Evolutionary conservation across 2,329 filamentous ascomycete species (phyloP).

Genomic region (Purpureocillium takamizusanense): DNA sequence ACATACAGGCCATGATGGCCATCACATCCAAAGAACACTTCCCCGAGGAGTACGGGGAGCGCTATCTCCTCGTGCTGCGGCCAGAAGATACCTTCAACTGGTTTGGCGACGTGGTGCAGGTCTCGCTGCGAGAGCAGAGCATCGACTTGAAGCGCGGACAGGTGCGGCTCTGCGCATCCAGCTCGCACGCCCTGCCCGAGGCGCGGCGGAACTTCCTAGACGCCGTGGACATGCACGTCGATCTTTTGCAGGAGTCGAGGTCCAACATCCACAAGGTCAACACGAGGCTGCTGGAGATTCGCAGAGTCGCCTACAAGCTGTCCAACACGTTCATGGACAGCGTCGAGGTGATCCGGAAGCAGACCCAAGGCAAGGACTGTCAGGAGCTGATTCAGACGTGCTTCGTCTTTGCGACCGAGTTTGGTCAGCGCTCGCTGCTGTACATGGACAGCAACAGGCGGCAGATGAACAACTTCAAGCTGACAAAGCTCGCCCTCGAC

Average conservation of each 20-base stretch:
- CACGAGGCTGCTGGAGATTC: conserved; percentile 82
- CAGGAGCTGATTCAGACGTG: conserved; percentile 96
- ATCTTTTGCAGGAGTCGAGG: conserved; percentile 82
- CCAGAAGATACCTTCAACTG: conserved; percentile 73
- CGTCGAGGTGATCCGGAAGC: conserved; percentile 82
- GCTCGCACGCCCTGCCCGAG: conserved; percentile 68
- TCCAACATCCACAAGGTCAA: conserved; percentile 93
- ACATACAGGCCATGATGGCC: conserved; percentile 78
- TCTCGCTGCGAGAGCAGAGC: conserved; percentile 66
- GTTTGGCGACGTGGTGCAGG: conserved; percentile 67
- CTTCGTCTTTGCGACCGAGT: conserved; percentile 98
- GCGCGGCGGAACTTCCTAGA: conserved; percentile 73
- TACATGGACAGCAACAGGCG: conserved; percentile 94
- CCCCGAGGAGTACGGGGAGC: conserved; percentile 63
- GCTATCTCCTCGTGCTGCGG: conserved; percentile 73
- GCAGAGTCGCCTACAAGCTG: conserved; percentile 90
- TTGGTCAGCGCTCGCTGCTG: conserved; percentile 85
- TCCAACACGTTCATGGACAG: conserved; percentile 99
- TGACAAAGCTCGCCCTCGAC: conserved; percentile 86
- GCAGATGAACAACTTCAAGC: conserved; percentile 93
- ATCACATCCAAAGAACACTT: conserved; percentile 49
- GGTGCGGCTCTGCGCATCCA: conserved; percentile 79
- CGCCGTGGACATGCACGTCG: conserved; percentile 73
- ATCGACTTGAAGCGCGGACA: conserved; percentile 83
- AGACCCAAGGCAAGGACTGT: conserved; percentile 76